Evolutionary conservation across 352 stramenopile genomes (phyloP), one percentile per base, ranked within the genome.

Genomic region (Pythium vanterpoolii): DNA sequence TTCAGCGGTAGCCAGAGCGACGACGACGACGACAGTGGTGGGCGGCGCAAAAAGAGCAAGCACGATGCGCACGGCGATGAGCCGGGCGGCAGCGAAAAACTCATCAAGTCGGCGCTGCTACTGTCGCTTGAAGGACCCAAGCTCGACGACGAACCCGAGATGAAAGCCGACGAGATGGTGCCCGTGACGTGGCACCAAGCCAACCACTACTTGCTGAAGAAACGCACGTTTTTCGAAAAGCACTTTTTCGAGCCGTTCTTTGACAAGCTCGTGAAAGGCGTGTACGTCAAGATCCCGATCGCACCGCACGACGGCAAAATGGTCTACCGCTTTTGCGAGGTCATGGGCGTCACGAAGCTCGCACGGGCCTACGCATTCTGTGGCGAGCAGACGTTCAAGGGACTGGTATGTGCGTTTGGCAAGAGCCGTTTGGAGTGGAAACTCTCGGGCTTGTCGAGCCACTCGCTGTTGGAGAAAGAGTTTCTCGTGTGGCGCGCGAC

Each of bases 191-290:
- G 80, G 83, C 72, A 80, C 58, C 80, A 89, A 56, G 83, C 83
- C 33, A 89, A 90, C 56, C 68, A 86, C 62, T 95, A 92, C 60
- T 66, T 95, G 52, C 71, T 91, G 5, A 82, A 83, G 60, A 77
- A 83, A 47, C 71, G 85, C 27, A 60, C 66, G 24, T 95, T 88
- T 48, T 93, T 95, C 51, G 85, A 95, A 38, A 91, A 95, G 61
- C 64, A 93, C 60, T 95, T 86, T 47, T 95, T 92, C 56, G 85
- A 95, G 72, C 85, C 85, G 8, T 95, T 75, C 60, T 95, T 95
- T 48, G 67, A 87, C 39, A 83, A 87, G 62, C 64, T 95, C 10
- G 81, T 95, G 26, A 76, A 77, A 31, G 85, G 85, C 18, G 68
- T 89, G 38, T 93, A 90, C 56, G 81, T 90, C 21, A 77, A 77